These are phyloP conservation scores for Tetrahymena borealis DNA, from an alignment of 73 alveolate genomes.

Conservation along the genomic window DNA sequence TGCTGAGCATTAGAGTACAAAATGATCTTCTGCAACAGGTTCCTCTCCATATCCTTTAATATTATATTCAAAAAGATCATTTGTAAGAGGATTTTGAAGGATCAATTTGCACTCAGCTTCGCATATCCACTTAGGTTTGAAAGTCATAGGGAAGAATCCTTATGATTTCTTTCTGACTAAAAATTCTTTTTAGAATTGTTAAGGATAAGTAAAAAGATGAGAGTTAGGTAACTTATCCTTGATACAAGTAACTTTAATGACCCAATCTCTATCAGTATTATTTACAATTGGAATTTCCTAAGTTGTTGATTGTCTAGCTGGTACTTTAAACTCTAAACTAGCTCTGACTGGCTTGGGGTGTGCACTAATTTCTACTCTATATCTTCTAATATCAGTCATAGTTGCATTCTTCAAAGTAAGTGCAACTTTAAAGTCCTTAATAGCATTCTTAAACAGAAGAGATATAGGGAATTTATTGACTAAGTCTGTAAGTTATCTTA, in stretches of 20 bases:
- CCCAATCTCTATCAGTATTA: conserved; percentile 92
- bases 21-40: conserved; percentile 97
- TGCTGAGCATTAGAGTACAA: conserved; percentile 82
- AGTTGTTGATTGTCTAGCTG: conserved; percentile 81
- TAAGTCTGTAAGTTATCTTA: conserved; percentile 22
- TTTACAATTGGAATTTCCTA: conserved; percentile 96
- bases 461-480: conserved; percentile 33
- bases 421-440: conserved; percentile 72
- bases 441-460: conserved; percentile 62
- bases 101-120: conserved; percentile 79
- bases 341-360: conserved; percentile 94
- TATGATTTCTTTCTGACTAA: conserved; percentile 72
- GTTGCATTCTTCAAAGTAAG: conserved; percentile 55
- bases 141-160: conserved; percentile 68
- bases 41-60: conserved; percentile 96
- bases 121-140: conserved; percentile 89
- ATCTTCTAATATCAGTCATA: conserved; percentile 90
- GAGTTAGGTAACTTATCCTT: conserved; percentile 61
- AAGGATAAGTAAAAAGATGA: neutral
- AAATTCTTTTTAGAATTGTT: conserved; percentile 25
- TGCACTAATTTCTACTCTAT: conserved; percentile 83
- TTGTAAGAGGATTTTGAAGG: conserved; percentile 75
- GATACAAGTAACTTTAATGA: conserved; percentile 76
- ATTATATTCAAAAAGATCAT: conserved; percentile 89
- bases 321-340: conserved; percentile 88